Evolutionary conservation across 495 filamentous ascomycete species (phyloP), one percentile per base, ranked within the genome.

Genomic region (Penicillium salamii): DNA sequence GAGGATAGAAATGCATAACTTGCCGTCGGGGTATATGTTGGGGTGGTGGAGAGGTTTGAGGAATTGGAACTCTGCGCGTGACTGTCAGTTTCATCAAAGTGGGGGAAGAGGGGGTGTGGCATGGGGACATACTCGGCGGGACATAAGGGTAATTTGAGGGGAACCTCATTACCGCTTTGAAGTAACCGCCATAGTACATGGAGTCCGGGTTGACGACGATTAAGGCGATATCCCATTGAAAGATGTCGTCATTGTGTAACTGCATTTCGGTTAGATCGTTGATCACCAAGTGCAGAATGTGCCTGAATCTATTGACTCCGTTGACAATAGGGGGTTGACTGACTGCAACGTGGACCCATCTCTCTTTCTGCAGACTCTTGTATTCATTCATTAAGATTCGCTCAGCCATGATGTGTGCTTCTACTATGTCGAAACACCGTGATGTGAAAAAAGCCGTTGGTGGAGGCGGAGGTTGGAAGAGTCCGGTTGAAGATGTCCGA

Each of bases 1-100:
- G 4, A 98, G 82, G 58, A 98, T 98, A 33, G 91, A 96, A 65
- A 98, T 97, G 75, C 93, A 97, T 14, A 97, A 79, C 46, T 84
- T 85, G 56, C 93, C 93, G 66, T 96, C 88, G 7, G 78, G 66
- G 68, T 97, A 96, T 65, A 98, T 84, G 64, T 98, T 98, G 5
- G 93, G 93, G 69, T 98, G 93, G 68, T 85, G 90, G 37, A 91
- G 78, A 18, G 91, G 88, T 7, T 83, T 78, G 13, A 80, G 61
- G 76, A 98, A 97, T 42, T 84, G 83, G 73, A 98, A 98, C 61
- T 87, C 87, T 68, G 28, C 21, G 37, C 23, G 8, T 46, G 17
- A 33, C n/a, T n/a, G 44, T 57, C 45, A 57, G 49, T 35, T 12
- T 31, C 14, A 13, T 11, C 3, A 43, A 2, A 20, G 15, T 37